Base-by-base conservation (phyloP, 164 flowering plant species). In the Dillenia turbinata region DNA sequence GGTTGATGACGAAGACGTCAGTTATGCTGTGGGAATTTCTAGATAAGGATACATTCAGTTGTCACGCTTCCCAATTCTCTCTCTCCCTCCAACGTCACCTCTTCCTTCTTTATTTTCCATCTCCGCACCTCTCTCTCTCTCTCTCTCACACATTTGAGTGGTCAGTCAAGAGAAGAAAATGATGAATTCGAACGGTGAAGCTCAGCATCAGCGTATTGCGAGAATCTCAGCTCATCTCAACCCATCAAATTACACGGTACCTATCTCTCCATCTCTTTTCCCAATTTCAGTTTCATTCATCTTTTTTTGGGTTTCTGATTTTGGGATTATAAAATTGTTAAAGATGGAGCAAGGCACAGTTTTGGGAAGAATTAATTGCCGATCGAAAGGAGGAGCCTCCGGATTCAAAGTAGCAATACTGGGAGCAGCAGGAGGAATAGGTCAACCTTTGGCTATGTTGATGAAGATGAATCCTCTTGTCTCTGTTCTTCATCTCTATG, bases 351-450 rank as follows among this genome's bases (percentile, higher is more conserved):
- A 70, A 59, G 58, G 75, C 63, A 71, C 70, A 24, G 68, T 62
- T 44, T 46, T 94, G 70, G 61, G 78, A 15, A 60, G 78, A 43
- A 71, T 49, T 48, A 79, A 76, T 66, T 94, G 99, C 81, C 74
- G 97, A 54, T 95, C 96, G 3, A 89, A 94, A 76, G 99, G 99
- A 2, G 99, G 86, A 12, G 81, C 92, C 1, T 75, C 96, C 1
- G 97, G 99, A 48, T 94, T 88, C 81, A 91, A 85, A 63, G 99
- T 95, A 5, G 97, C 97, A 1, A 78, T 95, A 14, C 57, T 95
- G 70, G 97, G 99, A 46, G 99, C 99, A 43, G 89, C 97, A 22
- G 99, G 99, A 15, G 96, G 99, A 43, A 95, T 95, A 24, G 99
- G 97, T 8, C 99, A 95, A 71, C 90, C 99, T 47, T 80, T 95